Conservation (phyloP, 345 rosid genomes). For the Excoecaria agallocha region DNA sequence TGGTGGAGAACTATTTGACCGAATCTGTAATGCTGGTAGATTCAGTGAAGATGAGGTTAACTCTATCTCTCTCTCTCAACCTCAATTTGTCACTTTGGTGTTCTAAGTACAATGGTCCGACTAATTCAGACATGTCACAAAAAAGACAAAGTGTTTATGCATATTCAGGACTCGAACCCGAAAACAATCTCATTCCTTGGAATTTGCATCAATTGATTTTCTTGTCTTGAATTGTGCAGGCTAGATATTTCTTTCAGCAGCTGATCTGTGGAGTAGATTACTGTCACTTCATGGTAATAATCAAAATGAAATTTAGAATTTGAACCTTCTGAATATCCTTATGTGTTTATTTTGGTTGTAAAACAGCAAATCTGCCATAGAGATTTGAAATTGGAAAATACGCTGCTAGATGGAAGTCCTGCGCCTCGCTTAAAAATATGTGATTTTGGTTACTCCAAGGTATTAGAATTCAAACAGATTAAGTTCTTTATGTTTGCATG, state of each 20-base stretch:
- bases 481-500: neutral
- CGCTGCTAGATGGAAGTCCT: conserved; percentile 85
- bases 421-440: conserved; percentile 90
- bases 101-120: no score
- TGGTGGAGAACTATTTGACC: conserved; percentile 27
- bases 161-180: no score
- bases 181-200: no score
- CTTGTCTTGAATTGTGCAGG: conserved; percentile 38
- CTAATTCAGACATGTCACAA: no score
- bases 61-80: neutral
- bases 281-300: conserved; percentile 72
- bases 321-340: neutral
- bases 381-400: conserved; percentile 90
- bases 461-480: conserved; percentile 3
- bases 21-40: conserved; percentile 29
- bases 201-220: no score
- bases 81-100: neutral
- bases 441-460: conserved; percentile 97
- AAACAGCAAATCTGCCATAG: conserved; percentile 94
- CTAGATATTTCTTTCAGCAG: conserved; percentile 94
- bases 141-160: no score
- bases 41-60: conserved; percentile 28
- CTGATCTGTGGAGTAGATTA: conserved; percentile 76
- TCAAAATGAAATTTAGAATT: neutral
- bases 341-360: neutral